These are phyloP conservation scores for Solanum appendiculatum DNA, from an alignment of 257 asterid genomes.

Conservation along the genomic window DNA sequence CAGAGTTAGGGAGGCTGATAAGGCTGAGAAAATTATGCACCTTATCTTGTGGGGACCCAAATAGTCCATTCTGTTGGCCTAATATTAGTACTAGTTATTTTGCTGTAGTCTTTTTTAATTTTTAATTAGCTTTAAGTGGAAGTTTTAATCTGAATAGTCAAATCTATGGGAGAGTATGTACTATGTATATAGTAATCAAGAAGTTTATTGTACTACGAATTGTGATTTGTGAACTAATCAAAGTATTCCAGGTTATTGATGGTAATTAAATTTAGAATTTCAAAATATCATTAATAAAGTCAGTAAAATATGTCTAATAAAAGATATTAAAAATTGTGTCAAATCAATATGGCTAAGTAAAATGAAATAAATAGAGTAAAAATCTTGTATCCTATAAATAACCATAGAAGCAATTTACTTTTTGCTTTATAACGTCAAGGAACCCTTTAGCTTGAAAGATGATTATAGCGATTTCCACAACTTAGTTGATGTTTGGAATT, in stretches of 20 bases:
- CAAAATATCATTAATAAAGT: not conserved
- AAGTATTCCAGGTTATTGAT: no score
- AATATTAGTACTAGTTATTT: not conserved
- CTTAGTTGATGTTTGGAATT: not conserved
- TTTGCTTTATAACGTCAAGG: not conserved
- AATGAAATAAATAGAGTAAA: not conserved
- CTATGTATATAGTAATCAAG: not conserved
- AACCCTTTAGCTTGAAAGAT: not conserved
- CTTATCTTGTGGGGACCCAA: conserved; percentile 13
- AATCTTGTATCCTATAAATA: not conserved
- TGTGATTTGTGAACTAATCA: not conserved
- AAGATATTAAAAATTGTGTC: no score
- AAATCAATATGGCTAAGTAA: no score
- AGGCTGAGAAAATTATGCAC: conserved; percentile 4
- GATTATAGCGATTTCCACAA: not conserved
- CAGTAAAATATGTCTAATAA: no score
- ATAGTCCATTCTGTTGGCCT: not conserved
- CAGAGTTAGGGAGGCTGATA: conserved; percentile 2
- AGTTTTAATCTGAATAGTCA: not conserved
- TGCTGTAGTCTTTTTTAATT: not conserved
- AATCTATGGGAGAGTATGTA: not conserved
- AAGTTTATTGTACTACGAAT: not conserved
- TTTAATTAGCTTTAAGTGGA: not conserved
- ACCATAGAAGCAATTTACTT: not conserved
- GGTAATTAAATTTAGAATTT: no score